Evolutionary conservation across 768 basidiomycete genomes (phyloP).

Genomic region (Boletus tomentosulus): DNA sequence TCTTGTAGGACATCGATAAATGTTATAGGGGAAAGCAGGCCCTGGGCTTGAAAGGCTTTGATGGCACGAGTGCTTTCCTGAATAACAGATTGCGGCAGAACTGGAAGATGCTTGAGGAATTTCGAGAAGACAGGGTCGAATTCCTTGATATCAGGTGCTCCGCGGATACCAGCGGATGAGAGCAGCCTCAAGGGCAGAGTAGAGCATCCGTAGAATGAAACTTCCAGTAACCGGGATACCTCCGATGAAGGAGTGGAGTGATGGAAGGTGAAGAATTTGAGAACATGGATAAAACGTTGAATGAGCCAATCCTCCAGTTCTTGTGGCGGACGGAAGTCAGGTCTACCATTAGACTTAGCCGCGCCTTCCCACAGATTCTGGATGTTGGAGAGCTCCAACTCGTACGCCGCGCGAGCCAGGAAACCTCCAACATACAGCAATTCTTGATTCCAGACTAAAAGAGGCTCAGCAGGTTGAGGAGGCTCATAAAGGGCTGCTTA

Average conservation of each 20-base stretch:
- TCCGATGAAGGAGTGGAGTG: conserved; percentile 81
- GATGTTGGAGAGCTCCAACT: conserved; percentile 68
- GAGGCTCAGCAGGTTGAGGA: background rate
- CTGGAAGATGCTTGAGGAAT: conserved; percentile 77
- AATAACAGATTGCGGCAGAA: conserved; percentile 60
- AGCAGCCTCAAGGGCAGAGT: conserved; percentile 60
- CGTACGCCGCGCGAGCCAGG: conserved; percentile 78
- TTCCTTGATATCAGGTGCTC: conserved; percentile 63
- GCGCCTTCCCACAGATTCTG: conserved; percentile 57
- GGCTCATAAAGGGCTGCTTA: conserved; percentile 29
- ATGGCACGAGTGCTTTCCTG: conserved; percentile 58
- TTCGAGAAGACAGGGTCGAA: conserved; percentile 65
- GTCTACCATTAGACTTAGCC: conserved; percentile 26
- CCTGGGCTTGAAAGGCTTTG: conserved; percentile 52
- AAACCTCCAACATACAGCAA: conserved; percentile 82
- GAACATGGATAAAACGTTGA: conserved; percentile 65
- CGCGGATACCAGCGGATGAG: conserved; percentile 68
- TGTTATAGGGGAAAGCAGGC: conserved; percentile 67
- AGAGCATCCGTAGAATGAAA: conserved; percentile 73
- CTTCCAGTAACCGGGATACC: conserved; percentile 67
- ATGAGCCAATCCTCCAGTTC: conserved; percentile 51
- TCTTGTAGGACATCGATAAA: conserved; percentile 83
- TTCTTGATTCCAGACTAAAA: conserved; percentile 84
- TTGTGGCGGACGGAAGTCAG: conserved; percentile 30
- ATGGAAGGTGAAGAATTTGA: conserved; percentile 89